Percentiles rank a stretch among this genome's conserved stretches.
Conservation (phyloP, 208 protist species). For the Entamoeba dispar region DNA sequence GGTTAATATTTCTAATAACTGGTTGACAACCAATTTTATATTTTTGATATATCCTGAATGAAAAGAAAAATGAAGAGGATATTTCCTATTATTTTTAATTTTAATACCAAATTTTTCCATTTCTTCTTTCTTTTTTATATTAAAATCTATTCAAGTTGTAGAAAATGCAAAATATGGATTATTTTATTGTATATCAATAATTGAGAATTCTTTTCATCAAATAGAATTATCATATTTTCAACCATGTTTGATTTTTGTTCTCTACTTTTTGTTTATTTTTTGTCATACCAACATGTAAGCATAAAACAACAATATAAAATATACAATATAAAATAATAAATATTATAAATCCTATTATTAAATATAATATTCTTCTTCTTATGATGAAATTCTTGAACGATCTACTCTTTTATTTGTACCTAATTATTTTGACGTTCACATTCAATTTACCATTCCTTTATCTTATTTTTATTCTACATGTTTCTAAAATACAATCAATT, state of each 20-base stretch:
- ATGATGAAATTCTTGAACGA: not conserved
- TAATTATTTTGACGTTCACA: not conserved
- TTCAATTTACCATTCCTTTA: not conserved
- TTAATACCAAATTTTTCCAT: not conserved
- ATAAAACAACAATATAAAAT: not conserved
- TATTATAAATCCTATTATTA: not conserved
- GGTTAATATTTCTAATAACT: not conserved
- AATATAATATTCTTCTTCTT: not conserved
- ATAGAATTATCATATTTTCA: not conserved
- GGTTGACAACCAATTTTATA: not conserved
- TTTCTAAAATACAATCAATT: not conserved
- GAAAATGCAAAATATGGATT: not conserved
- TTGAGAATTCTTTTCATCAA: not conserved
- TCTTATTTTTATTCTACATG: not conserved
- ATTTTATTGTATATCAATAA: not conserved
- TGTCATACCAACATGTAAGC: not conserved
- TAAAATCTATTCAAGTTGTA: not conserved
- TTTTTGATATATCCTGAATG: not conserved
- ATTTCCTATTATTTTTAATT: not conserved
- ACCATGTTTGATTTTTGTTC: not conserved
- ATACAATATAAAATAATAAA: not conserved
- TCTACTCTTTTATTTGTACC: not conserved
- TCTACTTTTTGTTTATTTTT: not conserved
- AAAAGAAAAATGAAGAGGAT: not conserved
- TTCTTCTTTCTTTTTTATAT: not conserved